Base-by-base conservation (phyloP, 2,329 filamentous ascomycete species). In the Stenocarpella maydis region DNA sequence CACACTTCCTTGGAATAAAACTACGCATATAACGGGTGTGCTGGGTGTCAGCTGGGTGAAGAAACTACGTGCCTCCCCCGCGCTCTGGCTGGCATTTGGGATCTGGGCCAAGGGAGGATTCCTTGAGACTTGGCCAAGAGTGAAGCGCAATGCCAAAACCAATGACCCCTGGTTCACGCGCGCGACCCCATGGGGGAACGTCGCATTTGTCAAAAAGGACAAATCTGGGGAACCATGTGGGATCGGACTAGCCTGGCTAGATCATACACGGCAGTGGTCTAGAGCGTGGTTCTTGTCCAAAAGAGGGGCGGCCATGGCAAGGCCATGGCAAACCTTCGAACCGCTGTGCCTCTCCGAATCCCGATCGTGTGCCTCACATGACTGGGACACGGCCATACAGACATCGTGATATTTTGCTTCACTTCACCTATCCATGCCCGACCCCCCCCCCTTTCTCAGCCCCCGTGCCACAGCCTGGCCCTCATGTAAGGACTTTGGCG, bases 171-270 rank as follows among this genome's bases (percentile, higher is more conserved):
- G 58, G 43, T 63, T 63, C 41, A 43, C 41, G 12, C 45, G 19
- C 41, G 12, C 45, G 19, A 14, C 28, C 58, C 58, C 43, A 26
- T 49, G 58, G 58, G 58, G 58, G 37, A 49, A 49, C 58, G 58
- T 63, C 58, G 58, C 43, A 63, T 63, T n/a, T 63, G 58, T 63
- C 58, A 49, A n/a, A n/a, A n/a, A 63, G 43, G 58, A 15, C 26
- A 28, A 47, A 47, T 63, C 58, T 63, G 58, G 58, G 58, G 58
- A 63, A 63, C 58, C 58, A 47, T 63, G 58, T 63, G 28, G 28
- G 58, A 63, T 63, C 43, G 58, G 58, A 37, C 58, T 63, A 63
- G 43, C 37, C 12, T 34, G 49, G 45, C 58, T 63, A 49, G 58
- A 63, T 63, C 58, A 43, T 43, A 63, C 26, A 47, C 43, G 43